Conservation (phyloP, 2,329 filamentous ascomycete species). For the Alternaria postmessia region DNA sequence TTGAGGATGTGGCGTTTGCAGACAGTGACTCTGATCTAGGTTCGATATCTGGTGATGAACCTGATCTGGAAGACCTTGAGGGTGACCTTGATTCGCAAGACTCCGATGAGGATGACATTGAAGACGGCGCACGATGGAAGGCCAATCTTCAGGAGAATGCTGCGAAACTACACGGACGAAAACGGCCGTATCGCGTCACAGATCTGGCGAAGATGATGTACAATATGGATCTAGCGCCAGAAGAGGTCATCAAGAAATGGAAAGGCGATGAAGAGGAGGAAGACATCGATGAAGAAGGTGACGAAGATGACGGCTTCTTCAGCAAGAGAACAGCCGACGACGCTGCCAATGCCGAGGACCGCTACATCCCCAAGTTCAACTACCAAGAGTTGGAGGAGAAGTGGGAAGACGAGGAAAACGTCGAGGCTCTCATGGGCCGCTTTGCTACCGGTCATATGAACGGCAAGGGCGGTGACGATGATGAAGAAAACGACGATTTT, state of each 20-base stretch:
- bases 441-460: conserved; percentile 77
- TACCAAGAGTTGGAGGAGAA: conserved; percentile 83
- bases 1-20: conserved; percentile 85
- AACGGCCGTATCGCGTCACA: conserved; percentile 75
- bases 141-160: conserved; percentile 82
- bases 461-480: conserved; percentile 44
- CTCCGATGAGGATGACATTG: conserved; percentile 66
- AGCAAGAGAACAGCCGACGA: conserved; percentile 62
- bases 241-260: conserved; percentile 82
- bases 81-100: conserved; percentile 64
- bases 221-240: conserved; percentile 77
- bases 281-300: conserved; percentile 63
- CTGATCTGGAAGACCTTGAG: conserved; percentile 38
- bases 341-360: conserved; percentile 70
- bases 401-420: conserved; percentile 81
- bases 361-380: conserved; percentile 79
- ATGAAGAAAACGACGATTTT: conserved; percentile 62
- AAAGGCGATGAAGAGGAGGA: conserved; percentile 68
- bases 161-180: conserved; percentile 72
- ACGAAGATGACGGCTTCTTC: conserved; percentile 72
- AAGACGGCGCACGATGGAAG: conserved; percentile 86
- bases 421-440: conserved; percentile 75
- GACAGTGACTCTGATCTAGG: conserved; percentile 97
- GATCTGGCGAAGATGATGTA: conserved; percentile 92
- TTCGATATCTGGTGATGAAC: conserved; percentile 73